phyloP scores from a whole-genome alignment of 2,329 filamentous ascomycete genomes.

The Phyllosticta paracitricarpa region DNA sequence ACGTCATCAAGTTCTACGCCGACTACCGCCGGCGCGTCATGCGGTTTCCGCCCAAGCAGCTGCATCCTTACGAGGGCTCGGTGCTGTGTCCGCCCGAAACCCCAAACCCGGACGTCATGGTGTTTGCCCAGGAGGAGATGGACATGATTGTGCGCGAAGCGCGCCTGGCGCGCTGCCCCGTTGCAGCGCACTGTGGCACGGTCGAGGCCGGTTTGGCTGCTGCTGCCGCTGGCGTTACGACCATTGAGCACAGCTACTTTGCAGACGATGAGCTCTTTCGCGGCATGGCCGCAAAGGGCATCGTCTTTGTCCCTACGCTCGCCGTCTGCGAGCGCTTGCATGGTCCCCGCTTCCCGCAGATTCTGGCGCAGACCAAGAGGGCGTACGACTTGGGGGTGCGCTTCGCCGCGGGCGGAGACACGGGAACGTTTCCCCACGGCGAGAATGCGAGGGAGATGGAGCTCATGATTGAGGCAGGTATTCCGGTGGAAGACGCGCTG shows the following conservation, averaged over 20 bases:
- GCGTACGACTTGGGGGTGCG: slow-evolving; percentile 17
- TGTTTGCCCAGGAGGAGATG: slow-evolving; percentile 16
- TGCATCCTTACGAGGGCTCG: slow-evolving; percentile 16
- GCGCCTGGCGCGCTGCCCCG: slow-evolving; percentile 16
- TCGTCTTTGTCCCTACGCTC: slow-evolving; percentile 46
- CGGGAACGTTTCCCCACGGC: slow-evolving; percentile 39
- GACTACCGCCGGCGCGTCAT: slow-evolving; percentile 22
- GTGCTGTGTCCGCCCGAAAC: slow-evolving; percentile 4
- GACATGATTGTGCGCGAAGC: slow-evolving; percentile 22
- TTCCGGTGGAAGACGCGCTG: slow-evolving; percentile 42
- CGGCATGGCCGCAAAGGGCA: slow-evolving; percentile 35
- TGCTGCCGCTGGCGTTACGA: slow-evolving; percentile 22
- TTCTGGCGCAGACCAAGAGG: slow-evolving; percentile 29
- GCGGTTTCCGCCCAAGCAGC: slow-evolving; percentile 17
- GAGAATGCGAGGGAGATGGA: slow-evolving; percentile 45
- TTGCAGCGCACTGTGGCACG: slow-evolving; percentile 20
- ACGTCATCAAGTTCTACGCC: slow-evolving; percentile 25
- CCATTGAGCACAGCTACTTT: slow-evolving; percentile 21
- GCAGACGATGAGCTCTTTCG: slow-evolving; percentile 28
- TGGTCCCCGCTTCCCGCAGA: slow-evolving; percentile 7
- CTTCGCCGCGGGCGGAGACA: slow-evolving; percentile 12
- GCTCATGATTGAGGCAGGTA: slow-evolving; percentile 42
- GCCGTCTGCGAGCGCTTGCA: slow-evolving; percentile 31
- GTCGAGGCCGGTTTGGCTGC: slow-evolving; percentile 23
- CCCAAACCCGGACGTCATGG: slow-evolving; percentile 9